A percentile compares a stretch with the other conserved stretches of the same genome.
Evolutionary conservation across 306 rosid species (phyloP).

Genomic region (Glycine soja): DNA sequence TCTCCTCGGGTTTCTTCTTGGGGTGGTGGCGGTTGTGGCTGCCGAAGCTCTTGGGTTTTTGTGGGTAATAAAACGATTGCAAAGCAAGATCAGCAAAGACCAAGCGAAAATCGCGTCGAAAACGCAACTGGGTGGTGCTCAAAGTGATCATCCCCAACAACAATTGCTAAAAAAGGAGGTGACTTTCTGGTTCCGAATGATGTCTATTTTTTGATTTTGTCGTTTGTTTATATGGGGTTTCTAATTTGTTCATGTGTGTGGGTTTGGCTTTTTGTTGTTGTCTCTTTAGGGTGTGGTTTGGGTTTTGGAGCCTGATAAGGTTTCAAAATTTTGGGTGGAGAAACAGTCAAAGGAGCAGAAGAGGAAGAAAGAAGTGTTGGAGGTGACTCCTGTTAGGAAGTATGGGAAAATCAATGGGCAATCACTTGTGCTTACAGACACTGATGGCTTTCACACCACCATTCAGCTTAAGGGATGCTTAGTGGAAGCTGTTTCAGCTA

Average conservation of each 20-base stretch:
- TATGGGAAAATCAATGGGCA: conserved; percentile 66
- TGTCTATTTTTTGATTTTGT: neutral
- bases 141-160: conserved; percentile 48
- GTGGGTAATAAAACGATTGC: conserved; percentile 63
- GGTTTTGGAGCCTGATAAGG: conserved; percentile 77
- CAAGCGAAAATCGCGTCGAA: conserved; percentile 46
- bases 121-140: conserved; percentile 4
- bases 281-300: conserved; percentile 80
- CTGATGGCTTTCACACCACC: conserved; percentile 60
- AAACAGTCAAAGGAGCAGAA: conserved; percentile 62
- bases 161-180: conserved; percentile 78
- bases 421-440: conserved; percentile 62
- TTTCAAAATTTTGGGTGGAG: conserved; percentile 57
- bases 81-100: conserved; percentile 45
- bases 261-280: conserved; percentile 24
- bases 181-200: conserved; percentile 10
- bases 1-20: conserved; percentile 71
- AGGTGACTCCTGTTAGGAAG: conserved; percentile 72
- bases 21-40: conserved; percentile 65
- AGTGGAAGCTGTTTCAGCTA: conserved; percentile 83
- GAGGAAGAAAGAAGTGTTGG: conserved; percentile 66
- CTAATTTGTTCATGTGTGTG: conserved; percentile 39
- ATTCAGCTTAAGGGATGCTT: conserved; percentile 68
- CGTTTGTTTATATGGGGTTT: conserved; percentile 14
- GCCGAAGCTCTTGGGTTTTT: conserved; percentile 60